phyloP scores from a whole-genome alignment of 2,329 filamentous ascomycete species.

The Aspergillus tubingensis region DNA sequence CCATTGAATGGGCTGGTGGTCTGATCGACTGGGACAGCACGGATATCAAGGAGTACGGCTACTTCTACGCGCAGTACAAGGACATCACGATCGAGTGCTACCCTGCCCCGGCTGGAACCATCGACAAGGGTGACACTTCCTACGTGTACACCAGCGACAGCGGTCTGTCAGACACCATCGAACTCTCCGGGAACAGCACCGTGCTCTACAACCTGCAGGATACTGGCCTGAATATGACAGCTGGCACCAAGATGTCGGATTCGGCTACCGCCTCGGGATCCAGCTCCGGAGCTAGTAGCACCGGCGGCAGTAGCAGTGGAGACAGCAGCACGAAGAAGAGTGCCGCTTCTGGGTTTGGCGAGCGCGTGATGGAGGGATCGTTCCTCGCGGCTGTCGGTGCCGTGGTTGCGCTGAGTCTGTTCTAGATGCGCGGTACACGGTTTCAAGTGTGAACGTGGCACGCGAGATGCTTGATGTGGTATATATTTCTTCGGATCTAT shows the following conservation, averaged over 20 bases:
- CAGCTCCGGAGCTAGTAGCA: background rate
- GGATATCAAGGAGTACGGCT: slow-evolving; percentile 5
- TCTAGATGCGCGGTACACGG: background rate
- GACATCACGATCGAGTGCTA: slow-evolving; percentile 8
- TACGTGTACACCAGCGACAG: slow-evolving; percentile 8
- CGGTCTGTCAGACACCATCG: slow-evolving; percentile 1
- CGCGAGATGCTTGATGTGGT: too few species aligned
- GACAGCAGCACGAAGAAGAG: background rate
- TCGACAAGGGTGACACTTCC: background rate
- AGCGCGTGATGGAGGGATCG: background rate
- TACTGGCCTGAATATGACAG: slow-evolving; percentile 6
- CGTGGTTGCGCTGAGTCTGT: background rate
- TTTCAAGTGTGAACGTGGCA: too few species aligned
- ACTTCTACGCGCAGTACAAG: slow-evolving; percentile 8
- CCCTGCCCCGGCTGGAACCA: background rate
- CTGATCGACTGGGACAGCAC: slow-evolving; percentile 5
- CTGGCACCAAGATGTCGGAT: background rate
- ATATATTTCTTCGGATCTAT: too few species aligned
- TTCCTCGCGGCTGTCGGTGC: background rate
- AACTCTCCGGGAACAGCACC: slow-evolving; percentile 2
- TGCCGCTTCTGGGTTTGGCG: background rate
- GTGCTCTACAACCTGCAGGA: slow-evolving; percentile 7
- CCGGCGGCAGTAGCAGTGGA: background rate
- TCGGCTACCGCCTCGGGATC: background rate
- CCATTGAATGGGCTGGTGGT: slow-evolving; percentile 6